Evolutionary conservation across 2,329 filamentous ascomycete species (phyloP).

Genomic region (Microdochium paspali): DNA sequence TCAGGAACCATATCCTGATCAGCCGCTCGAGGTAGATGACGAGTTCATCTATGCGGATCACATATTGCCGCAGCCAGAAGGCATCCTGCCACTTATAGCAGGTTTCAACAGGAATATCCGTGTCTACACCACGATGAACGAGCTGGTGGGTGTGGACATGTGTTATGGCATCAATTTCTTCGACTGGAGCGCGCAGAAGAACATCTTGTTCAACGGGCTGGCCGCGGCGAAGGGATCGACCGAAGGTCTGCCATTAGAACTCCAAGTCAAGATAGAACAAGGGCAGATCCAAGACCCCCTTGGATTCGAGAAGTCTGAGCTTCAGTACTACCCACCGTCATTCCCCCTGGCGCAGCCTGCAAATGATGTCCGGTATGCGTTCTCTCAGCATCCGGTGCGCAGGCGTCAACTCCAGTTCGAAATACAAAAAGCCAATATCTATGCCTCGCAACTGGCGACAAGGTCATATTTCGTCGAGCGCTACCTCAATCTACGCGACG

Average conservation of each 20-base stretch:
- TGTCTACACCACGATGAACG: conserved; percentile 73
- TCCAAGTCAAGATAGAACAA: conserved; percentile 44
- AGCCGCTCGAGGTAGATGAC: conserved; percentile 78
- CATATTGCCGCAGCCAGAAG: conserved; percentile 60
- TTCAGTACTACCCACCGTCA: conserved; percentile 42
- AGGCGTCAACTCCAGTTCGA: conserved; percentile 64
- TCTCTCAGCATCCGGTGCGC: conserved; percentile 37
- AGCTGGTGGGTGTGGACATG: conserved; percentile 69
- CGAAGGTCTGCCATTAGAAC: conserved; percentile 57
- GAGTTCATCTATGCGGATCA: conserved; percentile 65
- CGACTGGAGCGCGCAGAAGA: conserved; percentile 69
- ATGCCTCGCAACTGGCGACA: conserved; percentile 71
- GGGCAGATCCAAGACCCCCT: conserved; percentile 18
- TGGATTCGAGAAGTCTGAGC: conserved; percentile 30
- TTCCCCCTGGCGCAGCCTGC: conserved; percentile 35
- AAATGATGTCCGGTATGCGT: conserved; percentile 39
- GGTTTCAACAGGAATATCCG: conserved; percentile 76
- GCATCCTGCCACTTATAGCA: conserved; percentile 58
- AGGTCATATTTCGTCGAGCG: conserved; percentile 80
- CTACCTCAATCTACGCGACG: conserved; percentile 69
- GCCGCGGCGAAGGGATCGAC: conserved; percentile 60
- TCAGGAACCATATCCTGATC: conserved; percentile 65
- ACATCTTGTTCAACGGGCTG: conserved; percentile 62
- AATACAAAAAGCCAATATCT: conserved; percentile 88
- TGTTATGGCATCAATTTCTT: conserved; percentile 72